phyloP scores from a whole-genome alignment of 208 protist species.

The Trypanosoma conorhini region DNA sequence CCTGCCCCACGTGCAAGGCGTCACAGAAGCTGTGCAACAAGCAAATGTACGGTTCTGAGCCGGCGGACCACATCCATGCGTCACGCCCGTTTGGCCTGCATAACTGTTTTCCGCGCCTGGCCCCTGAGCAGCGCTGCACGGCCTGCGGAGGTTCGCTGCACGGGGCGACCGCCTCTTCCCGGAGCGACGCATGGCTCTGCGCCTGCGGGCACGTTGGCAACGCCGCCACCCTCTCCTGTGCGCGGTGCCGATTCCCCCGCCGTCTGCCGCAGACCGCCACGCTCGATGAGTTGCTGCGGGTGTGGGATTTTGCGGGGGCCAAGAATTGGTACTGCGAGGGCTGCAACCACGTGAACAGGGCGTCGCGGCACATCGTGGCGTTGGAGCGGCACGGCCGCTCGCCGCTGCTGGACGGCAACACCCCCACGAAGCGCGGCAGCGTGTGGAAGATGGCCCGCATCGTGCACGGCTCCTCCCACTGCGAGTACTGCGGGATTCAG shows the following conservation, averaged over 20 bases:
- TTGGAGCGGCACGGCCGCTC: constrained; percentile 10
- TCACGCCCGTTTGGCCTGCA: constrained; percentile 36
- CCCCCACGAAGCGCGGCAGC: not conserved
- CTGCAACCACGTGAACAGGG: constrained; percentile 68
- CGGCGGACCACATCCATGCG: constrained; percentile 21
- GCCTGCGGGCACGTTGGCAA: constrained; percentile 56
- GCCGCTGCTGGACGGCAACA: not conserved
- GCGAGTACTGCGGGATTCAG: constrained; percentile 50
- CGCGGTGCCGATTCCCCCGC: constrained; percentile 67
- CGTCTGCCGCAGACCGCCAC: constrained; percentile 17
- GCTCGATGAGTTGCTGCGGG: constrained; percentile 34
- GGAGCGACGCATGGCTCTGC: constrained; percentile 59
- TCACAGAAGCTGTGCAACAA: constrained; percentile 39
- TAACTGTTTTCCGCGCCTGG: constrained; percentile 46
- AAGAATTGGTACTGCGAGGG: constrained; percentile 74
- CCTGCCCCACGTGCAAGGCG: constrained; percentile 43
- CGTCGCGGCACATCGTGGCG: constrained; percentile 47
- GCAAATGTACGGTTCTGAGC: constrained; percentile 40
- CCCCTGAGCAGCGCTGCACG: constrained; percentile 42
- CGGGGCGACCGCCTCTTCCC: constrained; percentile 34
- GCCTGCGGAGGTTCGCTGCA: constrained; percentile 51
- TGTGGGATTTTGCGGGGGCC: constrained; percentile 61
- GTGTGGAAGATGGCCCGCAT: constrained; percentile 28
- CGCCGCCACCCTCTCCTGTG: constrained; percentile 34
- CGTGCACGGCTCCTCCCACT: constrained; percentile 35